Conservation (phyloP, 345 rosid species). For the Eucalyptus melliodora region DNA sequence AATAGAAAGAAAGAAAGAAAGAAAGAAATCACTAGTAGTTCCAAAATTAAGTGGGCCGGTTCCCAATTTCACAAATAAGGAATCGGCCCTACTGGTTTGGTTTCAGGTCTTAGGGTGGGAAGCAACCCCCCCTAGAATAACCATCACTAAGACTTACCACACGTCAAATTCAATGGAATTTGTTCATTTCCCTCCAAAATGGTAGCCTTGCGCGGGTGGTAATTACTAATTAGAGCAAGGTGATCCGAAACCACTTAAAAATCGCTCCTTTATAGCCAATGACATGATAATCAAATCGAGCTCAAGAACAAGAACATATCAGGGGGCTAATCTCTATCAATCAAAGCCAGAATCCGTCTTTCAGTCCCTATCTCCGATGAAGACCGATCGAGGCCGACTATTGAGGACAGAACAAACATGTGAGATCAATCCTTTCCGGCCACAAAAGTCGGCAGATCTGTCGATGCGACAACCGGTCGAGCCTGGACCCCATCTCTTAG, state of each 20-base stretch:
- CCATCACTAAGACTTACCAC: not conserved
- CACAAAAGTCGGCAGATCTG: not conserved
- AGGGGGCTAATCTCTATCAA: not conserved
- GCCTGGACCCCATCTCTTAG: not conserved
- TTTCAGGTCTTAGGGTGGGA: not conserved
- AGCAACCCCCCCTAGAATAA: not conserved
- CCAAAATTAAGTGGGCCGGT: not conserved
- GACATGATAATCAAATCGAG: not conserved
- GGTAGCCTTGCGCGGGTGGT: not conserved
- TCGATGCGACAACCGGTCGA: not conserved
- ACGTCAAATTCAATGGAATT: not conserved
- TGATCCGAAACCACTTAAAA: not conserved
- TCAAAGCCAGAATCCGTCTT: not conserved
- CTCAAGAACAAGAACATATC: not conserved
- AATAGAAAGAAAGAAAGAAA: not conserved
- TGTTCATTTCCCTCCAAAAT: not conserved
- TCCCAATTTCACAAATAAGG: not conserved
- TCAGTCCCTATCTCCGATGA: not conserved
- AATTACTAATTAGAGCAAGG: not conserved
- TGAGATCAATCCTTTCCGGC: not conserved
- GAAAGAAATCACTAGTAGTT: not conserved
- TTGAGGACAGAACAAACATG: not conserved
- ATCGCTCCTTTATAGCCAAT: not conserved
- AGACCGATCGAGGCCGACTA: not conserved
- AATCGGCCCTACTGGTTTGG: accelerated